phyloP scores from a whole-genome alignment of 805 yeast species.

The Barnettozyma pratensis region DNA sequence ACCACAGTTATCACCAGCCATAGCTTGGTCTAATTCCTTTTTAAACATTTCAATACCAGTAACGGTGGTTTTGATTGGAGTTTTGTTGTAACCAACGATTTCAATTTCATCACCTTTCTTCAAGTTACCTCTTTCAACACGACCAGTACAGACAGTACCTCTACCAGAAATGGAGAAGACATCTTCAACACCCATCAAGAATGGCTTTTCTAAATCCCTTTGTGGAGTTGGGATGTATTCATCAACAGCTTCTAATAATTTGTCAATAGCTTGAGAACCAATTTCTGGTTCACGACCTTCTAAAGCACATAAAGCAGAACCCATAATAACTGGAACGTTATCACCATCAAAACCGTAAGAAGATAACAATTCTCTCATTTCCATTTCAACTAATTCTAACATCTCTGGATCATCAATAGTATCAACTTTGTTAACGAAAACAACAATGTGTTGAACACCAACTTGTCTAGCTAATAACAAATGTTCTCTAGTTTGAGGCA shows the following conservation, averaged over 20 bases:
- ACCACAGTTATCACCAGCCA: constrained; percentile 99
- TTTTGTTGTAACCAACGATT: constrained; percentile 86
- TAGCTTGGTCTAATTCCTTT: constrained; percentile 95
- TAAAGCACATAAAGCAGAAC: constrained; percentile 95
- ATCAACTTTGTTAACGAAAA: constrained; percentile 96
- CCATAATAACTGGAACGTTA: constrained; percentile 96
- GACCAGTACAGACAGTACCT: constrained; percentile 98
- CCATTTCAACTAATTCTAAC: constrained; percentile 99
- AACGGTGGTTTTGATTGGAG: constrained; percentile 87
- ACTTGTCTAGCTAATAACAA: constrained; percentile 97
- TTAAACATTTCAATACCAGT: constrained; percentile 99
- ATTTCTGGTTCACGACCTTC: constrained; percentile 86
- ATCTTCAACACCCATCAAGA: constrained; percentile 96
- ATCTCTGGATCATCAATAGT: constrained; percentile 97
- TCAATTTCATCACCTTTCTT: constrained; percentile 99
- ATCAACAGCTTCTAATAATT: constrained; percentile 88
- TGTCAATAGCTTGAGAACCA: constrained; percentile 78
- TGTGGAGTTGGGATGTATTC: constrained; percentile 92
- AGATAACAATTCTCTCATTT: constrained; percentile 93
- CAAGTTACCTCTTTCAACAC: constrained; percentile 97
- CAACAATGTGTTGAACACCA: constrained; percentile 97
- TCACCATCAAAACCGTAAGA: constrained; percentile 98
- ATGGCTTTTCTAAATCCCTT: constrained; percentile 94
- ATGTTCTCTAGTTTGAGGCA: constrained; percentile 99
- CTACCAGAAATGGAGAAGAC: constrained; percentile 98